Base-by-base conservation (phyloP, 2,329 filamentous ascomycete genomes). In the Scorias spongiosa region DNA sequence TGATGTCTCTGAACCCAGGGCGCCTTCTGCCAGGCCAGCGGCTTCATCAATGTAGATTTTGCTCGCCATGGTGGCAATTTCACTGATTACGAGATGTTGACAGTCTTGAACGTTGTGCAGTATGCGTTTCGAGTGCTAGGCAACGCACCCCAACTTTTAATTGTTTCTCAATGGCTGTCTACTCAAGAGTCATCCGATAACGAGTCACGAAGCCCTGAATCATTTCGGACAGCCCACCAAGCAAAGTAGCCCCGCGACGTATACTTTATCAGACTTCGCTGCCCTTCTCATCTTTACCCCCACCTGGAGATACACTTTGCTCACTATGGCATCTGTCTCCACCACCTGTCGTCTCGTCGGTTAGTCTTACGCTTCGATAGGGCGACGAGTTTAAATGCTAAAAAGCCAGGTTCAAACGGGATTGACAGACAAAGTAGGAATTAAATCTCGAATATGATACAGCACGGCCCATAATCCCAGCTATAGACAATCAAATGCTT, bases 41-140 rank as follows among this genome's bases (percentile, higher is more conserved):
- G 86, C 82, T 59, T 86, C 82, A 69, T 93, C 86, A 59, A 93
- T 74, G 67, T 88, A 86, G 62, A 83, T 72, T 36, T 36, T 36
- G 32, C 32, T 36, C 32, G 32, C 32, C 32, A 36, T 36, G 32
- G 32, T 36, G 11, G 9, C 11, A 12, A 36, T 12, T 3, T 36
- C 32, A 26, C 20, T 3, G 4, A 3, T 26, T 26, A 7, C 7
- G n/a, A 26, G 20, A 26, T 4, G 20, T 26, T 26, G 7, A 26
- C 4, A 26, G 20, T 26, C 20, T 3, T 26, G 20, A 26, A 3
- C 3, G 20, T 26, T 26, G 4, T 26, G 20, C 7, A 26, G 20
- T 26, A 7, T 7, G 20, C 20, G 20, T 26, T 7, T 26, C 20
- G 7, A 26, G 20, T 26, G 20, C 7, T 26, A 7, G 20, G 3